Evolutionary conservation across 176 grass and related monocot genomes (phyloP).

Genomic region (Poa pratensis): DNA sequence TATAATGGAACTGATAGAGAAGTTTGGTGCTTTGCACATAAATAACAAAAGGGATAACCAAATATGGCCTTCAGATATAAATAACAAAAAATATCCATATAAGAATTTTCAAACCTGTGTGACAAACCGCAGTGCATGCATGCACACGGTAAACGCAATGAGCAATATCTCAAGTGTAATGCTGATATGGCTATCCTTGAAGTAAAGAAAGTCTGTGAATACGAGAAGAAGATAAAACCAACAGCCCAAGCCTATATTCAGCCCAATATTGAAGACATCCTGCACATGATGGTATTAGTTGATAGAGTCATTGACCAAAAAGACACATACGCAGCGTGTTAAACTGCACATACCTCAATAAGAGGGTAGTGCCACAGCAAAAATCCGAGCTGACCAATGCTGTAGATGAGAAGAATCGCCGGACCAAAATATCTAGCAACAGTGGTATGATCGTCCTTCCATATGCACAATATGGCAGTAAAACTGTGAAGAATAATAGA

Average conservation of each 20-base stretch:
- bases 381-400: not conserved
- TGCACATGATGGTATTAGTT: not conserved
- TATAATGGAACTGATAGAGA: not conserved
- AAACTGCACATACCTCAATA: not conserved
- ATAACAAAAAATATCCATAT: not conserved
- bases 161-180: not conserved
- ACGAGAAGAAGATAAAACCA: not conserved
- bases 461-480: not conserved
- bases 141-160: not conserved
- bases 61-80: not conserved
- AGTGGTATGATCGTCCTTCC: not conserved
- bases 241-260: not conserved
- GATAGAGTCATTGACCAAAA: not conserved
- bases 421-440: not conserved
- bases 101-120: not conserved
- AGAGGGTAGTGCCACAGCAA: not conserved
- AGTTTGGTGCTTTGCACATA: not conserved
- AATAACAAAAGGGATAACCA: not conserved
- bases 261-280: not conserved
- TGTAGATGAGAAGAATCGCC: not conserved
- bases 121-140: not conserved
- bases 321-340: not conserved
- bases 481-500: not conserved
- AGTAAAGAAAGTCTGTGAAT: not conserved
- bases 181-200: not conserved